Percentiles rank a stretch among this genome's conserved stretches.
Conservation (phyloP, 495 filamentous ascomycete genomes). For the Hyaloscypha bicolor region DNA sequence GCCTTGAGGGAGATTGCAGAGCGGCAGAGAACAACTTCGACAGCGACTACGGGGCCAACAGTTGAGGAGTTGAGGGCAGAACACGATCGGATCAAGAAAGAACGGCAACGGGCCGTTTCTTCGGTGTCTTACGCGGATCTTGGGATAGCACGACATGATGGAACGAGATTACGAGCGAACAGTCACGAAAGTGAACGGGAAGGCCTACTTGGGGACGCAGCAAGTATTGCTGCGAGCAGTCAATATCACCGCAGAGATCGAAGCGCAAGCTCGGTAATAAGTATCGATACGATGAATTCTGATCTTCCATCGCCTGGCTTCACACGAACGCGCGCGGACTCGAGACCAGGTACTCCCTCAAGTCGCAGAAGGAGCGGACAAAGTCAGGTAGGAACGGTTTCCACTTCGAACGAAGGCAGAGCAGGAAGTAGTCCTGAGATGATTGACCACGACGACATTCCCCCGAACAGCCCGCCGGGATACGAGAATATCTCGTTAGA, state of each 20-base stretch:
- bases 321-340: conserved; percentile 29
- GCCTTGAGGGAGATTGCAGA: conserved; percentile 62
- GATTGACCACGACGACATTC: conserved; percentile 45
- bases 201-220: conserved; percentile 73
- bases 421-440: conserved; percentile 35
- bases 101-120: conserved; percentile 74
- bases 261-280: conserved; percentile 48
- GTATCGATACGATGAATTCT: conserved; percentile 45
- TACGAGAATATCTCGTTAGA: conserved; percentile 58
- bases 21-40: conserved; percentile 36
- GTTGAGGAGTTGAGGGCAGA: conserved; percentile 62
- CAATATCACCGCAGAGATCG: conserved; percentile 43
- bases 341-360: conserved; percentile 24
- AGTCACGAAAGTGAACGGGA: conserved; percentile 75
- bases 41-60: conserved; percentile 26
- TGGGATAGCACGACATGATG: conserved; percentile 86
- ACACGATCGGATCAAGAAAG: conserved; percentile 62
- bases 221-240: conserved; percentile 51
- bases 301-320: conserved; percentile 27
- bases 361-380: conserved; percentile 8
- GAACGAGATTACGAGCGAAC: conserved; percentile 79
- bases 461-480: conserved; percentile 46
- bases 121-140: conserved; percentile 85
- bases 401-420: conserved; percentile 12
- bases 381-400: conserved; percentile 4